These are phyloP conservation scores for Xylaria scruposa DNA, from an alignment of 495 filamentous ascomycete genomes.

Conservation along the genomic window DNA sequence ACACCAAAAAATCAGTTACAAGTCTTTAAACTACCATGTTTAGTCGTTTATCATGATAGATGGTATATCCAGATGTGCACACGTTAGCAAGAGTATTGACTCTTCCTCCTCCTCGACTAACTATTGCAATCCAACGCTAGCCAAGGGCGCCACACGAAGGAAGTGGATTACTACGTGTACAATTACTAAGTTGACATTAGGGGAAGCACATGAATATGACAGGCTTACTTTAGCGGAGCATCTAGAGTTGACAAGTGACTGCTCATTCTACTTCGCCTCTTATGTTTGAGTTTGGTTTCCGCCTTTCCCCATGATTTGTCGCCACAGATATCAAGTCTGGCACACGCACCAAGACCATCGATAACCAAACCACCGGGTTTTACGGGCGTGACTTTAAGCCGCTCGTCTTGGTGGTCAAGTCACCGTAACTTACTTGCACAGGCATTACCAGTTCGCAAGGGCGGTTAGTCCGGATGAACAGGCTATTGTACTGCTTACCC, in stretches of 20 bases:
- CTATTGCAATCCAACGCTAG: background rate
- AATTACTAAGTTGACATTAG: constrained; percentile 45
- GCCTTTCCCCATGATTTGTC: constrained; percentile 54
- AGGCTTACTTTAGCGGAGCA: constrained; percentile 62
- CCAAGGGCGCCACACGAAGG: background rate
- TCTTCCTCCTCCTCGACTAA: background rate
- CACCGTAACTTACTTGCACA: no score
- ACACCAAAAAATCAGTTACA: background rate
- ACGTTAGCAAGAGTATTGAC: background rate
- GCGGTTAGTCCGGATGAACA: constrained; percentile 63
- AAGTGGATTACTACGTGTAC: background rate
- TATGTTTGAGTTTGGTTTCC: constrained; percentile 57
- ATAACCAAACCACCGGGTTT: constrained; percentile 58
- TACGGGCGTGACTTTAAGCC: constrained; percentile 59
- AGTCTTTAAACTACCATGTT: background rate
- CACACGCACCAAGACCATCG: constrained; percentile 50
- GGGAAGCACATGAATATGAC: constrained; percentile 68
- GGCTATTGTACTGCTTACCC: background rate
- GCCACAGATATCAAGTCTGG: no score
- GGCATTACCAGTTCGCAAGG: no score
- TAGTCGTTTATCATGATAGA: background rate
- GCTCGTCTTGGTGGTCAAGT: no score
- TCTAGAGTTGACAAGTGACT: constrained; percentile 61
- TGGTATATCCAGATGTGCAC: background rate
- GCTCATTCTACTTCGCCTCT: constrained; percentile 68